Percentiles rank a stretch among this genome's conserved stretches.
phyloP scores from a whole-genome alignment of 2,329 filamentous ascomycete genomes.

The Dothiorella sarmentorum region DNA sequence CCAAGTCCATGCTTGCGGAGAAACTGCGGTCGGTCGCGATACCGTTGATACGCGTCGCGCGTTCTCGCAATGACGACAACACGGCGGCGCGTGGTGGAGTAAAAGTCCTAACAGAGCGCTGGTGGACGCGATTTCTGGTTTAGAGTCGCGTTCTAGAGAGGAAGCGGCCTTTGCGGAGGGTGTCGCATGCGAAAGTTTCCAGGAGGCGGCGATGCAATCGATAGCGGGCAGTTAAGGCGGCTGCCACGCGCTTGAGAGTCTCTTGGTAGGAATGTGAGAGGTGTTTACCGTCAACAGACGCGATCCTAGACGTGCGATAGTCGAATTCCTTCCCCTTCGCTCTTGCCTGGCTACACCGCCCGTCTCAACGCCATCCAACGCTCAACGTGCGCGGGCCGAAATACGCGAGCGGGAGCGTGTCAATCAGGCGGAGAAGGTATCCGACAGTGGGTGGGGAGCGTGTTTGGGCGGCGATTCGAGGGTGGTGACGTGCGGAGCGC shows the following conservation, averaged over 20 bases:
- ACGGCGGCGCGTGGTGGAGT: neutral
- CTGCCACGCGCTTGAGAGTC: conserved; percentile 17
- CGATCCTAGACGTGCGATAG: conserved; percentile 11
- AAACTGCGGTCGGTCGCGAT: conserved; percentile 15
- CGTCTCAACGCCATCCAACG: conserved; percentile 16
- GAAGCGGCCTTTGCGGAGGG: neutral
- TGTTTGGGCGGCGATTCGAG: conserved; percentile 15
- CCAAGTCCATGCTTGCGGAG: conserved; percentile 43
- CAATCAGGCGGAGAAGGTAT: neutral
- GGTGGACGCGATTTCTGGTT: neutral
- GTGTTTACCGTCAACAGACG: conserved; percentile 18
- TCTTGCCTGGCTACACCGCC: conserved; percentile 17
- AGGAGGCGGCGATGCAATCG: conserved; percentile 16
- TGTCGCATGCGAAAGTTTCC: conserved; percentile 16
- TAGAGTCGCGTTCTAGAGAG: conserved; percentile 14
- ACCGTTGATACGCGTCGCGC: conserved; percentile 16
- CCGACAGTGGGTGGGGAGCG: conserved; percentile 5
- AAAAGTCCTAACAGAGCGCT: conserved; percentile 16
- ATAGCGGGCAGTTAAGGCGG: conserved; percentile 14
- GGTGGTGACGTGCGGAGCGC: conserved; percentile 14
- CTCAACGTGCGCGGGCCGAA: conserved; percentile 13
- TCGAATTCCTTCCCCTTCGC: conserved; percentile 17
- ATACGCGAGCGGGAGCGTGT: conserved; percentile 8
- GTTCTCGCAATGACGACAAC: conserved; percentile 14
- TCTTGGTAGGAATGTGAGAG: conserved; percentile 14